These are phyloP conservation scores for Leucocoprinus birnbaumii DNA, from an alignment of 768 basidiomycete species.

Conservation along the genomic window DNA sequence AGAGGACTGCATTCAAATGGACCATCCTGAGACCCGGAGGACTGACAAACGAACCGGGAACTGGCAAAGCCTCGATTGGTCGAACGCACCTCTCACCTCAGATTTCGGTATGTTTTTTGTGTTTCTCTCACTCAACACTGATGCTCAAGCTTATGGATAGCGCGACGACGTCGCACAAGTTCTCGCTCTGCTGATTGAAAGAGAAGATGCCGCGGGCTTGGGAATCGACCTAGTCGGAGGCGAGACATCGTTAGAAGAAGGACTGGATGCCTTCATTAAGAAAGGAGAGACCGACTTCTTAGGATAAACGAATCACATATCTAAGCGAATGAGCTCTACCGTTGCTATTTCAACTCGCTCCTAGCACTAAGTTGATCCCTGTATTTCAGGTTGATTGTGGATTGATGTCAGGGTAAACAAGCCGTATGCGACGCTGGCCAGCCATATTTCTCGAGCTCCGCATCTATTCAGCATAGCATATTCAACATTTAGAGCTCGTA, in stretches of 20 bases:
- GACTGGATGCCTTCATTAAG: conserved; percentile 47
- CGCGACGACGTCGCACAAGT: conserved; percentile 55
- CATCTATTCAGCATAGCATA: no score
- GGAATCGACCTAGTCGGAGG: conserved; percentile 62
- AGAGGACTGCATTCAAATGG: conserved; percentile 59
- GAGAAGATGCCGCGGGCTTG: conserved; percentile 53
- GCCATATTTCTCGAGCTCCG: no score
- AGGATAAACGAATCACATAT: conserved; percentile 14
- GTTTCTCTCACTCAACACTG: no score
- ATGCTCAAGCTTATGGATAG: no score
- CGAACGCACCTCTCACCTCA: conserved; percentile 43
- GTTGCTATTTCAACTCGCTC: no score
- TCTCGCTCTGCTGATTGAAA: conserved; percentile 44
- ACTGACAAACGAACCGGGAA: conserved; percentile 47
- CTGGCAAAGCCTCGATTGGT: conserved; percentile 51
- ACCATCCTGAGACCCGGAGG: conserved; percentile 67
- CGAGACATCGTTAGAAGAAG: conserved; percentile 40
- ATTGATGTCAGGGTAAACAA: no score
- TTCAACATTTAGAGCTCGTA: no score
- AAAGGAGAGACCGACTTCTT: conserved; percentile 44
- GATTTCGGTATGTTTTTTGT: conserved; percentile 52
- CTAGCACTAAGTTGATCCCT: no score
- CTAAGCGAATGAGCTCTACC: no score
- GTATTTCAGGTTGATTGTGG: no score
- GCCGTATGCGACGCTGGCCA: no score